Evolutionary conservation across 2,329 filamentous ascomycete genomes (phyloP).

Genomic region (Arthrinium phaeospermum): DNA sequence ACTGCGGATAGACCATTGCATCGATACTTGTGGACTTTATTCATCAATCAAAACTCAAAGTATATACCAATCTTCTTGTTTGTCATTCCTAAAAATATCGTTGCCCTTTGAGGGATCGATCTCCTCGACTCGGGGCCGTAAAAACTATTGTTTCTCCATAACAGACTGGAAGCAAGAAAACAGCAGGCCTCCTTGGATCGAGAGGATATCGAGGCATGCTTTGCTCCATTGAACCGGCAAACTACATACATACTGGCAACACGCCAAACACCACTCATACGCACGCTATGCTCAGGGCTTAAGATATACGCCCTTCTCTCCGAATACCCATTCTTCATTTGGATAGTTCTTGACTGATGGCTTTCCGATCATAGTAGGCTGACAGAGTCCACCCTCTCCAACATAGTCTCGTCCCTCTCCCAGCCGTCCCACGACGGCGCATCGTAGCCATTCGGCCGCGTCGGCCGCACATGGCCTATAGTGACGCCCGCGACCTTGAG

Average conservation of each 20-base stretch:
- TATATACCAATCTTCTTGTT: background rate
- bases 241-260: background rate
- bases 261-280: background rate
- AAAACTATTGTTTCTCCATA: background rate
- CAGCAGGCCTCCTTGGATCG: background rate
- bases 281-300: background rate
- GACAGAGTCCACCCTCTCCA: slow-evolving; percentile 16
- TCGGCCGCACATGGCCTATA: slow-evolving; percentile 50
- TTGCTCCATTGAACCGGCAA: background rate
- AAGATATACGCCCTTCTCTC: background rate
- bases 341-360: background rate
- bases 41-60: slow-evolving; percentile 5
- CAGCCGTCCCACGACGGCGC: slow-evolving; percentile 61
- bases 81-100: background rate
- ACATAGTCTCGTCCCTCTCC: slow-evolving; percentile 45
- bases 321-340: background rate
- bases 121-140: background rate
- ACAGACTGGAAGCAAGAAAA: background rate
- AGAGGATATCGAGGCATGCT: too few relatives aligned
- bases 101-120: background rate
- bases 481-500: slow-evolving; percentile 50
- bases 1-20: slow-evolving; percentile 20
- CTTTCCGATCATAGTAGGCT: background rate
- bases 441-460: slow-evolving; percentile 61
- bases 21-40: slow-evolving; percentile 16